phyloP scores from a whole-genome alignment of 257 asterid genomes.

The Ballota nigra region DNA sequence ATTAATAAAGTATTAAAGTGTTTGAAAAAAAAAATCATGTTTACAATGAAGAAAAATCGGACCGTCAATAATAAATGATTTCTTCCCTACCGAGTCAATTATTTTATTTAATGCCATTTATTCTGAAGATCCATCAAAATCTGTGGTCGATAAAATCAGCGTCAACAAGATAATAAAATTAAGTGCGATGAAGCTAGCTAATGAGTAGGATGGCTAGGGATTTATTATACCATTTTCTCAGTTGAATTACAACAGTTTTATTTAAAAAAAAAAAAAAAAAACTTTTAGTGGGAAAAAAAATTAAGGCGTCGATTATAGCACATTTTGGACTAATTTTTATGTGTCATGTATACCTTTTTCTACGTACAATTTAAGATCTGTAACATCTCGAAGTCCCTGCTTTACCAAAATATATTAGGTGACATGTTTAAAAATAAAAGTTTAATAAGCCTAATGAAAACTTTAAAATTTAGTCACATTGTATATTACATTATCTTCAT shows the following conservation, averaged over 20 bases:
- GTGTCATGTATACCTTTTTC: not conserved
- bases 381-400: not conserved
- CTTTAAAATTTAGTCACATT: not conserved
- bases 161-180: not conserved
- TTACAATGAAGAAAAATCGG: not conserved
- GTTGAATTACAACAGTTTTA: not conserved
- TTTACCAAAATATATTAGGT: not conserved
- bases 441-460: not conserved
- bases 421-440: not conserved
- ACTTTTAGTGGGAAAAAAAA: not conserved
- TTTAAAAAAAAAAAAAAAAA: no score
- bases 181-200: not conserved
- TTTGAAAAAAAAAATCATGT: not conserved
- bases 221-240: not conserved
- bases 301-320: no score
- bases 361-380: not conserved
- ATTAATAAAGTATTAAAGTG: not conserved
- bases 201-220: not conserved
- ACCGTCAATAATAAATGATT: conserved; percentile 9
- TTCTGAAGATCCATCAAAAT: conserved; percentile 20
- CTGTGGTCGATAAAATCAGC: not conserved
- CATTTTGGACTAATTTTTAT: not conserved
- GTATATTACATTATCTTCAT: not conserved
- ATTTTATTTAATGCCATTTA: conserved; percentile 24
- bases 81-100: conserved; percentile 16